Percentiles rank a stretch among this genome's conserved stretches.
phyloP scores from a whole-genome alignment of 2,329 filamentous ascomycete species.

The Onygenales sp. region DNA sequence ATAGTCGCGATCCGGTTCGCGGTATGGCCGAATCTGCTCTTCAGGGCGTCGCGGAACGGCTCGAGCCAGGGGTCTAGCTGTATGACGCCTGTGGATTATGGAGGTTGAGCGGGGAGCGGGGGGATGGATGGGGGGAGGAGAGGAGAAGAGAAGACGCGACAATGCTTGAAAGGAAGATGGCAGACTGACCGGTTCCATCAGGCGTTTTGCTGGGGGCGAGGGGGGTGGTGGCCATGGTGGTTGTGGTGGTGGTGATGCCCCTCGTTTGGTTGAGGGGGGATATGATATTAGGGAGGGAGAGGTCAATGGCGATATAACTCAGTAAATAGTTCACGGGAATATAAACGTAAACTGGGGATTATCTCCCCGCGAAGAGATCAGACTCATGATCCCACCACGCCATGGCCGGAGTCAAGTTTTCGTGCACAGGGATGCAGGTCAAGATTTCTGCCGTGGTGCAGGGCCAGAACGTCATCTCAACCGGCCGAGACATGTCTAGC shows the following conservation, averaged over 20 bases:
- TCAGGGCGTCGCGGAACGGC: conserved; percentile 71
- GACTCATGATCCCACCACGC: neutral
- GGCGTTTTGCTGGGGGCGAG: neutral
- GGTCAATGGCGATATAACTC: neutral
- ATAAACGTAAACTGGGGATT: too few relatives aligned
- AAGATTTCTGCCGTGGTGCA: neutral
- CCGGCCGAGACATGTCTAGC: neutral
- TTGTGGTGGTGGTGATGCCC: neutral
- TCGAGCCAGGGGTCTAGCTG: conserved; percentile 81
- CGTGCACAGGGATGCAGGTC: neutral
- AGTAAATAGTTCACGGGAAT: too few relatives aligned
- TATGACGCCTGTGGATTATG: conserved; percentile 53
- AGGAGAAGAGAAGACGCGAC: neutral
- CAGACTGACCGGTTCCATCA: conserved; percentile 23
- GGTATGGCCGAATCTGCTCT: conserved; percentile 65
- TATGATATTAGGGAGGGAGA: neutral
- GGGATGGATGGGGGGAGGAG: neutral
- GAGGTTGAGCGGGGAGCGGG: conserved; percentile 2
- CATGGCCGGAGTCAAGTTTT: neutral
- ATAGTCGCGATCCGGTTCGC: conserved; percentile 82
- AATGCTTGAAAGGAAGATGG: neutral
- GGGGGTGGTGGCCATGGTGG: neutral
- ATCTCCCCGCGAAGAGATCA: too few relatives aligned
- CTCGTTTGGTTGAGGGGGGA: conserved; percentile 12
- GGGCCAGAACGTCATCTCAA: neutral